Evolutionary conservation across 2,329 filamentous ascomycete species (phyloP), one percentile per base, ranked within the genome.

Genomic region (Neobulgaria alba): DNA sequence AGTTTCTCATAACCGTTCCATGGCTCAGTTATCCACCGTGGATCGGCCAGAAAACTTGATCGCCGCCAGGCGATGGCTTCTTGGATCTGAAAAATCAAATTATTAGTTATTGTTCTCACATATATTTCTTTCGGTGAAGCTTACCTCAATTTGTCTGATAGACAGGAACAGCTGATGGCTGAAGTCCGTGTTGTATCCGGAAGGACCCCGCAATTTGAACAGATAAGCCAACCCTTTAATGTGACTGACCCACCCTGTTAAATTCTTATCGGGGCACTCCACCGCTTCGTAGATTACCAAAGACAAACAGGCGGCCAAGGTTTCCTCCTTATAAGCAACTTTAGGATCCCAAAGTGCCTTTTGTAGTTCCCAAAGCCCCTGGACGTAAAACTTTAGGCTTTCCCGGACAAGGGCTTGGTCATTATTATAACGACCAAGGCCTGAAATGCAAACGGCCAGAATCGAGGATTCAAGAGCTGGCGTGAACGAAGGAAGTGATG

Each of bases 251-350:
- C 60, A 62, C 3, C 52, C 61, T 3, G 49, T 38, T 8, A 49
- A 43, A n/a, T 50, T 57, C 10, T 50, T 39, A 26, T 47, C 50
- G 0, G 62, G 62, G 43, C 62, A 65, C 47, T 64, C 61, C 21
- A 56, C 45, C 8, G 59, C 46, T 42, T 60, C 58, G 38, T 65
- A 65, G 31, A 63, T 51, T 14, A 55, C 51, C 2, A 64, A 43
- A 5, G 58, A 51, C 53, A 63, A 53, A 39, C 61, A 63, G 5
- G 61, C 57, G 14, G 60, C 59, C 5, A 64, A 51, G 1, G 59
- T 61, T 30, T 61, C 60, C 36, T 65, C 57, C 19, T 55, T 53
- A 38, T 56, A 56, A 53, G 60, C 59, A 16, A 58, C 42, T 2
- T 45, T 39, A 2, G 49, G 50, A 45, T 60, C 48, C 48, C 53